Base-by-base conservation (phyloP, 495 filamentous ascomycete species). In the Wilcoxina mikolae region DNA sequence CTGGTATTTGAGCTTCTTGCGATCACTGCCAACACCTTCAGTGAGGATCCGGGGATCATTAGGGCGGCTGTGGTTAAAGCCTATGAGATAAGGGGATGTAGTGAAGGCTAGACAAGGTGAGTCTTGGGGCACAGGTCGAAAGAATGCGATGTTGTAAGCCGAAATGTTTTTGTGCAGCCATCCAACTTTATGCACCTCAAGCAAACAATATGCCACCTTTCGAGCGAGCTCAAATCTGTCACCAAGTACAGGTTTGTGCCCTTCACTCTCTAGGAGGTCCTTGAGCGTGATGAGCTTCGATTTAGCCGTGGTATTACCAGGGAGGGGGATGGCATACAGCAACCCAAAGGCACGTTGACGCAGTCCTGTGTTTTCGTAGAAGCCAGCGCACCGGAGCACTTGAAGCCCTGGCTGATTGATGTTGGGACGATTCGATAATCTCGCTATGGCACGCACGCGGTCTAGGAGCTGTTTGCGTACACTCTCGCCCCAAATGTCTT, bases 141-240 rank as follows among this genome's bases (percentile, higher is more conserved):
- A 58, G 25, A 58, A 58, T 28, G 54, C 4, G 20, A 58, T 26
- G 41, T 22, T 58, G 25, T 17, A 25, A 4, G 56, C 7, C 31
- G 56, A 58, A 7, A 58, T 58, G 27, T 26, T 56, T 39, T 55
- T 58, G 39, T 58, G 56, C 11, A 58, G 2, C 56, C 56, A 58
- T 10, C 24, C 29, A 51, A 39, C 54, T 42, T 38, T 42, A 22
- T 53, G 50, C 3, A 38, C 18, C 15, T 35, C 3, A 15, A 22
- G 12, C n/a, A 53, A 4, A 9, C 22, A n/a, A 10, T 5, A 4
- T 3, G 23, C 31, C 3, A 53, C 18, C 24, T 35, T 53, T 5
- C 7, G 5, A 35, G 31, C 31, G 15, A 35, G 31, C 15, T 35
- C 31, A 15, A 35, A 35, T 15, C 5, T 7, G 15, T 35, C 31